A percentile compares a stretch with the other conserved stretches of the same genome.
These are phyloP conservation scores for Anisodus tanguticus DNA, from an alignment of 257 asterid genomes.

Conservation along the genomic window DNA sequence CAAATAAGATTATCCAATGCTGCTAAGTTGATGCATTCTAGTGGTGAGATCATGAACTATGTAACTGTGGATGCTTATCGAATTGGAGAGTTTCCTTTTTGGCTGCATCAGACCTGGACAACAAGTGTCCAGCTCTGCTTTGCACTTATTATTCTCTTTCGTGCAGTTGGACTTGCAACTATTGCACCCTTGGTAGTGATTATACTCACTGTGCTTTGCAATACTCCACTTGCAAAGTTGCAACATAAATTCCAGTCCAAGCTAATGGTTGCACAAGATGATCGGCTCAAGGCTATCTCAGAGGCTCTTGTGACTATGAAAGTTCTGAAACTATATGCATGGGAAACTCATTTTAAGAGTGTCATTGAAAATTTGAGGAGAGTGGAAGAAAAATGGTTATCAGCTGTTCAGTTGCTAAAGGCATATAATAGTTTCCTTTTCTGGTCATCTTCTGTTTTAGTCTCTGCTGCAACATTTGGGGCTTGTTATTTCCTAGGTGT, in stretches of 20 bases:
- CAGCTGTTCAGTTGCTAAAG: constrained; percentile 75
- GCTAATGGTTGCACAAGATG: constrained; percentile 90
- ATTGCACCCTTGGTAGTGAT: constrained; percentile 76
- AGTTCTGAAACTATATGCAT: constrained; percentile 84
- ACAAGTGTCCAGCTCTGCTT: constrained; percentile 76
- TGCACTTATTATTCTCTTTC: constrained; percentile 70
- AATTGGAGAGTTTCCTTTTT: constrained; percentile 86
- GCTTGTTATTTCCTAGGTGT: constrained; percentile 81
- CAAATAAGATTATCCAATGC: constrained; percentile 76
- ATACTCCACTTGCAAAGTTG: constrained; percentile 82
- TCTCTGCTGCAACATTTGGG: constrained; percentile 90
- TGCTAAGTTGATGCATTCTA: constrained; percentile 74
- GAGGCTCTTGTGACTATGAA: constrained; percentile 92
- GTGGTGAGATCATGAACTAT: constrained; percentile 90
- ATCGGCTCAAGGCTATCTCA: constrained; percentile 67
- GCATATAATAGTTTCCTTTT: constrained; percentile 81
- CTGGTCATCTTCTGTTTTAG: constrained; percentile 87
- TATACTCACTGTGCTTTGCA: constrained; percentile 71
- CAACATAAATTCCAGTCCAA: constrained; percentile 84
- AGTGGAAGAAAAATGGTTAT: constrained; percentile 74
- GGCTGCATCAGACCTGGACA: constrained; percentile 95
- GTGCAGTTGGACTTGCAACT: constrained; percentile 80
- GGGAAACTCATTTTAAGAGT: constrained; percentile 80
- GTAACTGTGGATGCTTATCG: constrained; percentile 87
- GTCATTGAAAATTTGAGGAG: constrained; percentile 61